A percentile compares a stretch with the other conserved stretches of the same genome.
Conservation (phyloP, 2,329 filamentous ascomycete species). For the Botrytis squamosa region DNA sequence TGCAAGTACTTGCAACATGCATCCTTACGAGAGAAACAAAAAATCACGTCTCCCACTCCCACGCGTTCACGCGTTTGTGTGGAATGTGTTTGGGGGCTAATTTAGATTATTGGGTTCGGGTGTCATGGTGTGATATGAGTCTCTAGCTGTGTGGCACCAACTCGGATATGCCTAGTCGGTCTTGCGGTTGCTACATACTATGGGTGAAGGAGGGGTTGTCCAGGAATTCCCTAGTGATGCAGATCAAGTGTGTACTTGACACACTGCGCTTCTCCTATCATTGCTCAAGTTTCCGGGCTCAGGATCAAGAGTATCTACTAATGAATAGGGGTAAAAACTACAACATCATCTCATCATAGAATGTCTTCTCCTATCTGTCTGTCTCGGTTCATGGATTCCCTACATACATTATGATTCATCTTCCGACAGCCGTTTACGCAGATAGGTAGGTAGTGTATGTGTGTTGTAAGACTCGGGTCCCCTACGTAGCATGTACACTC, state of each 20-base stretch:
- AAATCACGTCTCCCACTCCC: background rate
- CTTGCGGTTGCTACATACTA: background rate
- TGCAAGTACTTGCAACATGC: background rate
- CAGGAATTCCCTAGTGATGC: background rate
- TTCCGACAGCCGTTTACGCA: background rate
- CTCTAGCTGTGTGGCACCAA: background rate
- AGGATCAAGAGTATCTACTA: background rate
- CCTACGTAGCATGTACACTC: background rate
- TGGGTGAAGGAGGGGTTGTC: background rate
- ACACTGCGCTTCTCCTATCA: background rate
- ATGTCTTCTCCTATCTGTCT: background rate
- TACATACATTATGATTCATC: background rate
- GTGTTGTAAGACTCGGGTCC: background rate
- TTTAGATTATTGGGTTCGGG: background rate
- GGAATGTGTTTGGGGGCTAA: background rate
- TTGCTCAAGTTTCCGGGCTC: background rate
- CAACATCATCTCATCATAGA: background rate
- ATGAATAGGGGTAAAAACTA: background rate
- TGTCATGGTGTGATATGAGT: background rate
- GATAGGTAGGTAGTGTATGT: background rate
- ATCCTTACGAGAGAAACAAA: background rate
- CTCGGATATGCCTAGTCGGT: background rate
- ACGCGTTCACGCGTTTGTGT: conserved; percentile 1
- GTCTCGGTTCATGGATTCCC: background rate
- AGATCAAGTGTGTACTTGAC: conserved; percentile 1